A percentile compares a stretch with the other conserved stretches of the same genome.
Conservation (phyloP, 1,284 basidiomycete genomes). For the Xanthoconium separans region DNA sequence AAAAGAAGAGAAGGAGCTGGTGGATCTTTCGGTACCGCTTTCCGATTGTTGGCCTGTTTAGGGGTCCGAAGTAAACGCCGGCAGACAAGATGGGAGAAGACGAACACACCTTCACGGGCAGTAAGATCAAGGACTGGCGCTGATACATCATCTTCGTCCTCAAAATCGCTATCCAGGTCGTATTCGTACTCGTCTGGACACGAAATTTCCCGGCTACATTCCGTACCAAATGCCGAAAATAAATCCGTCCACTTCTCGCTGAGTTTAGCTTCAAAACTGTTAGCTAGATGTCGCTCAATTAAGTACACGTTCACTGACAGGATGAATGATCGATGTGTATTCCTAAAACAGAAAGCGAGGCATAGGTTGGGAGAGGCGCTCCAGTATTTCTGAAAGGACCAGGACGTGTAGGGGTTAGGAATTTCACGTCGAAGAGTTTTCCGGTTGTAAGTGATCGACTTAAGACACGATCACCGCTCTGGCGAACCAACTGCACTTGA, state of each 20-base stretch:
- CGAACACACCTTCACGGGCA: constrained; percentile 5
- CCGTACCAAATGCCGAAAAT: constrained; percentile 1
- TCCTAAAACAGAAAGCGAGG: constrained; percentile 19
- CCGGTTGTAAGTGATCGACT: constrained; percentile 23
- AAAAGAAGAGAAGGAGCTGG: constrained; percentile 9
- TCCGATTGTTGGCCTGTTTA: constrained; percentile 11
- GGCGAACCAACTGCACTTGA: constrained; percentile 8
- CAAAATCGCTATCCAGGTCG: constrained; percentile 28
- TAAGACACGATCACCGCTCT: constrained; percentile 9
- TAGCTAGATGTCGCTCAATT: background rate
- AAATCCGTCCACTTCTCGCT: constrained; percentile 6
- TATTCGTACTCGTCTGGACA: constrained; percentile 19
- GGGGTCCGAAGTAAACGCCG: background rate
- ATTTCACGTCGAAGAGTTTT: constrained; percentile 20
- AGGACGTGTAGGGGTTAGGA: constrained; percentile 12
- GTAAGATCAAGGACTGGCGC: background rate
- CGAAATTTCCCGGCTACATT: constrained; percentile 8
- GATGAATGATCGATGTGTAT: constrained; percentile 10
- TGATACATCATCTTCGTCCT: constrained; percentile 18
- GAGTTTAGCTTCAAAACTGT: constrained; percentile 12
- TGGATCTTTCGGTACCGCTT: background rate
- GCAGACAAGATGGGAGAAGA: background rate
- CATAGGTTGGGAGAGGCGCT: constrained; percentile 10
- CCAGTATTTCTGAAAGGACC: background rate
- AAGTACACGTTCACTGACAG: constrained; percentile 8